Evolutionary conservation across 1,284 basidiomycete genomes (phyloP).

Genomic region (Ganoderma resinaceum): DNA sequence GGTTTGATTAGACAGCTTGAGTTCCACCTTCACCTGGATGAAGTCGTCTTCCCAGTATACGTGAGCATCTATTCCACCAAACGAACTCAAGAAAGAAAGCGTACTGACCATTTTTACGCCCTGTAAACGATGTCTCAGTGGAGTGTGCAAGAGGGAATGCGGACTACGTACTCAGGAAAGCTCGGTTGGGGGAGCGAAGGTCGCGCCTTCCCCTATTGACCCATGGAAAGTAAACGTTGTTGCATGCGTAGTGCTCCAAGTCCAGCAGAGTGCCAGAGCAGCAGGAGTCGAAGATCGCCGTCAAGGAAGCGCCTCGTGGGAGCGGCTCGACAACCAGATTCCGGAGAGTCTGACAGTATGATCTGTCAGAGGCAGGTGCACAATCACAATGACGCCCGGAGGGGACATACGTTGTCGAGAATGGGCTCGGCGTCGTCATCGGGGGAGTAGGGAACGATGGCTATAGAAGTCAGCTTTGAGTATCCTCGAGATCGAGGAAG

Average conservation of each 20-base stretch:
- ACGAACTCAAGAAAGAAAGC: too few species aligned
- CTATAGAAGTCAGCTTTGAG: background rate
- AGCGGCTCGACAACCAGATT: constrained; percentile 46
- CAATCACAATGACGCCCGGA: background rate
- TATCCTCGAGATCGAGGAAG: constrained; percentile 13
- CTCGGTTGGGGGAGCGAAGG: background rate
- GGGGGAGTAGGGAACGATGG: background rate
- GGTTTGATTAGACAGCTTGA: background rate
- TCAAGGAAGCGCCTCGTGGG: constrained; percentile 47
- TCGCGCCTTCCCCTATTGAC: constrained; percentile 47
- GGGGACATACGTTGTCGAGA: constrained; percentile 45
- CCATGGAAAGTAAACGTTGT: constrained; percentile 54
- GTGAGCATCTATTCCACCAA: background rate
- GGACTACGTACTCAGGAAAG: background rate
- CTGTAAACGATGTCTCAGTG: background rate
- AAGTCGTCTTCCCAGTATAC: background rate
- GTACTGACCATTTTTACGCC: background rate
- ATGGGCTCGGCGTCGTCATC: constrained; percentile 25
- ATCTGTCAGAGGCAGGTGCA: constrained; percentile 29
- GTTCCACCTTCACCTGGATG: background rate
- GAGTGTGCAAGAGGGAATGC: too few species aligned
- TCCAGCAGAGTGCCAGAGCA: constrained; percentile 54
- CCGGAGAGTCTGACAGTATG: constrained; percentile 37
- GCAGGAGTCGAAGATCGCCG: constrained; percentile 56
- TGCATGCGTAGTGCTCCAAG: constrained; percentile 51